Base-by-base conservation (phyloP, 345 rosid genomes). In the Nephelium lappaceum region DNA sequence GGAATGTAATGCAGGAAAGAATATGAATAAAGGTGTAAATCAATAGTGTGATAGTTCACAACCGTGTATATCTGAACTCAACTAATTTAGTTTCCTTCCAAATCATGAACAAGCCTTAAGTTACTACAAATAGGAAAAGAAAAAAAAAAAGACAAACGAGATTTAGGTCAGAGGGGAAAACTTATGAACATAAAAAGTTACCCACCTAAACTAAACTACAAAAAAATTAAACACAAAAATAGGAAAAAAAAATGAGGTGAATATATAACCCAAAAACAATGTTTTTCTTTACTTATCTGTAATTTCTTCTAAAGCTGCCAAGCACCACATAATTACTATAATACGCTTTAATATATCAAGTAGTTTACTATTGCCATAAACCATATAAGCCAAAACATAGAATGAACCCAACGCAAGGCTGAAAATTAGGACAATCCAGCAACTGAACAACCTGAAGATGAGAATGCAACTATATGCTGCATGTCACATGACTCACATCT, bases 1-100 rank as follows among this genome's bases (percentile, higher is more conserved):
- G 87, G 74, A 77, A 77, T 18, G 49, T 67, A 77, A 81, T 23
- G 76, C 73, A 75, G 66, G 65, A 51, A 66, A 65, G 68, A 58
- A 49, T 70, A 43, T 25, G 19, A 68, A 72, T 64, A 23, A 58
- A 74, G 23, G 31, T 14, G 55, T 60, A 60, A 24, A 61, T n/a
- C 16, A 57, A 6, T 36, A 27, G 39, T 31, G 25, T 16, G 12
- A 24, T 15, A 8, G 0, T 49, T 72, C 21, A 55, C 6, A 31
- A 31, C 23, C 8, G 23, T 27, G 19, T 72, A 53, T 36, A 38
- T 5, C 1, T 38, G 7, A 31, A 72, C 65, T 27, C 25, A 31
- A 27, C 25, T 36, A 72, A 8, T 18, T 55, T 36, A 15, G 4
- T 16, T 71, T 51, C 31, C 16, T 71, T 47, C 16, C 42, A 71